Conservation (phyloP, 192 early-diverging fungal genomes). For the Backusella liffmaniae region DNA sequence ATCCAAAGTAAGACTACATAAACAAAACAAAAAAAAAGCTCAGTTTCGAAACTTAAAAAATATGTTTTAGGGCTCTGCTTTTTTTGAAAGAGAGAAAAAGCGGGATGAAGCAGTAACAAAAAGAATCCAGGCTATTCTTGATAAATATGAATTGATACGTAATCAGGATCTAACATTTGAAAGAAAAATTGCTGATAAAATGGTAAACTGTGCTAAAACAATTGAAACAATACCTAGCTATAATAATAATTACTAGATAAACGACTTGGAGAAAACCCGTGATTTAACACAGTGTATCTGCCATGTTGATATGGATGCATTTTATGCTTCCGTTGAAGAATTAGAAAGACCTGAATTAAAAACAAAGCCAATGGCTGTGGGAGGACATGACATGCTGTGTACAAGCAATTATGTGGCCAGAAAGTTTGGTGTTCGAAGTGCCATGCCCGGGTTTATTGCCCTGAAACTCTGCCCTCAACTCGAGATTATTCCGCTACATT, state of each 20-base stretch:
- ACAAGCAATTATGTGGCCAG: conserved; percentile 69
- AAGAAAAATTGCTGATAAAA: conserved; percentile 33
- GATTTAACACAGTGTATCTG: conserved; percentile 56
- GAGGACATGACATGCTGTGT: conserved; percentile 50
- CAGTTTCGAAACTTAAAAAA: not conserved
- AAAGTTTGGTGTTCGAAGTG: conserved; percentile 65
- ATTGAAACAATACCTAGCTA: conserved; percentile 21
- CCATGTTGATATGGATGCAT: conserved; percentile 75
- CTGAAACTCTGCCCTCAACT: conserved; percentile 59
- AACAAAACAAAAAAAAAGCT: not conserved
- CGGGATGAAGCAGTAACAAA: conserved; percentile 40
- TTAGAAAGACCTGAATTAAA: conserved; percentile 61
- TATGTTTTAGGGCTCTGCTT: conserved; percentile 42
- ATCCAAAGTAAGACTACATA: conserved; percentile 45
- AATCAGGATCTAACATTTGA: conserved; percentile 40
- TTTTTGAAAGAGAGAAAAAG: conserved; percentile 51
- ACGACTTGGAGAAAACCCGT: conserved; percentile 37
- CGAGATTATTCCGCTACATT: conserved; percentile 45
- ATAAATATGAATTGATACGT: conserved; percentile 37
- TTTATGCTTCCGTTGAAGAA: conserved; percentile 72
- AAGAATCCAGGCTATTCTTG: conserved; percentile 38
- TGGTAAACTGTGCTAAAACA: conserved; percentile 21
- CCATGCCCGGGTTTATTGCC: conserved; percentile 66
- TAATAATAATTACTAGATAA: conserved; percentile 21
- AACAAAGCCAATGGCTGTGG: conserved; percentile 60